Percentiles rank a stretch among this genome's conserved stretches.
Evolutionary conservation across 164 flowering plant genomes (phyloP).

Genomic region (Dillenia suffruticosa): DNA sequence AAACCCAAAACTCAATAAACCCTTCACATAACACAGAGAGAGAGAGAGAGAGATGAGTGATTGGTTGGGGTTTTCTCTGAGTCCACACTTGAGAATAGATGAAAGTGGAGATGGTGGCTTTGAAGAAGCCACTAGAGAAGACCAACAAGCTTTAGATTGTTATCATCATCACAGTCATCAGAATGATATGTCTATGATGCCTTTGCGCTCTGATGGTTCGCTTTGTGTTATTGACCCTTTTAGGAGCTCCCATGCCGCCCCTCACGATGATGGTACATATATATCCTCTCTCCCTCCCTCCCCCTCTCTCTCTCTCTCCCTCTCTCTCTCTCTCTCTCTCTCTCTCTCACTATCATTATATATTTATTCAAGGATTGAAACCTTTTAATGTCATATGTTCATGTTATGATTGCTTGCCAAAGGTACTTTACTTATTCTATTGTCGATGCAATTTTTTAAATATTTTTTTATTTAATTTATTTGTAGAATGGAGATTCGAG

Average conservation of each 20-base stretch:
- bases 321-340: neutral
- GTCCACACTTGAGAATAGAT: conserved; percentile 51
- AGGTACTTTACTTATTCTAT: conserved; percentile 1
- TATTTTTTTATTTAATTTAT: neutral
- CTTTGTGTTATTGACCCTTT: conserved; percentile 41
- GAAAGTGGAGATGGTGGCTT: conserved; percentile 19
- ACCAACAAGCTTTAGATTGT: too few relatives aligned
- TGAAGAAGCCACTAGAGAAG: conserved; percentile 7
- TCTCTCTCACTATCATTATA: neutral
- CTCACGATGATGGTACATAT: conserved; percentile 16
- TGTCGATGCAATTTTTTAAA: neutral
- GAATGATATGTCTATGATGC: conserved; percentile 40
- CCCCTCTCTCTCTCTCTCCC: neutral
- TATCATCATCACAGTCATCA: neutral
- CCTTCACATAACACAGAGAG: conserved; percentile 3
- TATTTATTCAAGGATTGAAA: neutral
- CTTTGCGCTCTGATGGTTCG: conserved; percentile 64
- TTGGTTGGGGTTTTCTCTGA: conserved; percentile 79
- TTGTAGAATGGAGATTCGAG: conserved; percentile 55
- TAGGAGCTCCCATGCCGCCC: conserved; percentile 16
- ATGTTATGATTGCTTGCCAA: too few relatives aligned
- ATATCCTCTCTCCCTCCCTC: neutral
- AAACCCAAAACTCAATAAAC: conserved; percentile 1
- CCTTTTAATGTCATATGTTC: neutral
- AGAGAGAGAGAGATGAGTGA: conserved; percentile 35